Conservation (phyloP, 139 green algal genomes). For the Chlorella sp. region DNA sequence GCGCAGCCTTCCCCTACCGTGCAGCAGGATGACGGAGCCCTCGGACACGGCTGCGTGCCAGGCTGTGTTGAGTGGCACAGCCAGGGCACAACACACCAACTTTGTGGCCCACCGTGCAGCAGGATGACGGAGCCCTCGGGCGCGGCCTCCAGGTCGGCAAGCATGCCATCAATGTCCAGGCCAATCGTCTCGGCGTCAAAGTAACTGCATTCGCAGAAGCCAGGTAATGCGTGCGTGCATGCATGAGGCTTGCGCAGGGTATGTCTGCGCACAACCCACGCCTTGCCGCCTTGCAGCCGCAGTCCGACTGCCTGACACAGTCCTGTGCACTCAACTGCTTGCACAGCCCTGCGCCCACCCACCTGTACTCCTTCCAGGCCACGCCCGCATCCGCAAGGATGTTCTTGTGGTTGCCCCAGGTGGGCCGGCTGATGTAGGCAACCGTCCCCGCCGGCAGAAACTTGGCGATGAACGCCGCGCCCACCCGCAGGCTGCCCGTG, state of each 20-base stretch:
- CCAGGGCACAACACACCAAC: conserved; percentile 65
- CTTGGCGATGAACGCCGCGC: conserved; percentile 87
- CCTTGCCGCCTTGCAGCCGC: neutral
- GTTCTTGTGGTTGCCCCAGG: conserved; percentile 95
- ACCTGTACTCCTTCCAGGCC: conserved; percentile 86
- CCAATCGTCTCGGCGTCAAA: conserved; percentile 94
- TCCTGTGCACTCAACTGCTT: no score
- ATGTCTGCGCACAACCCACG: no score
- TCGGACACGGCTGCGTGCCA: conserved; percentile 87
- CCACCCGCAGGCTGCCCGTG: conserved; percentile 93
- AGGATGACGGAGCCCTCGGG: conserved; percentile 92
- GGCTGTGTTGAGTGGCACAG: conserved; percentile 93
- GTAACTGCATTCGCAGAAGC: no score
- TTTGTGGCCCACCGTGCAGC: conserved; percentile 78
- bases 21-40: conserved; percentile 92
- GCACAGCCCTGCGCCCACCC: neutral
- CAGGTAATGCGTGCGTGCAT: neutral
- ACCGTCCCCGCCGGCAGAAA: conserved; percentile 74
- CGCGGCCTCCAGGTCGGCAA: conserved; percentile 85
- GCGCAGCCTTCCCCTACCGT: conserved; percentile 65
- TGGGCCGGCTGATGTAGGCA: conserved; percentile 89
- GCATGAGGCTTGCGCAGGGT: neutral
- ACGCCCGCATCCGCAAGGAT: conserved; percentile 93
- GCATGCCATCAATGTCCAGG: conserved; percentile 96
- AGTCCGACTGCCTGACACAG: no score